Percentiles rank a stretch among this genome's conserved stretches.
Conservation (phyloP, 2,329 filamentous ascomycete genomes). For the Coleophoma crateriformis region DNA sequence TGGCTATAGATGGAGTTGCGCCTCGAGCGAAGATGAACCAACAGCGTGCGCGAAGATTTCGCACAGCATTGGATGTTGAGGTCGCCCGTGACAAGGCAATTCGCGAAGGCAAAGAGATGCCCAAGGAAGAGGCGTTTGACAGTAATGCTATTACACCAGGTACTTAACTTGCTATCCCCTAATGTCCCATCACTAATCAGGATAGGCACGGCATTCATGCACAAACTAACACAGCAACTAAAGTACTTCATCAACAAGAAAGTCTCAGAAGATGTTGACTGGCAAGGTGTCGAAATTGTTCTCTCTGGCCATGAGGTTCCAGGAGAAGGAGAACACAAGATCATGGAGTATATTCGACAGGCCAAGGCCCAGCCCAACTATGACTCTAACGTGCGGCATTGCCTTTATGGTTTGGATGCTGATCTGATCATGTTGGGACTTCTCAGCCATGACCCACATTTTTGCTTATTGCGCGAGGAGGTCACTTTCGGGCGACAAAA, state of each 20-base stretch:
- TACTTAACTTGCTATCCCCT: conserved; percentile 15
- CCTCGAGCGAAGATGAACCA: conserved; percentile 99
- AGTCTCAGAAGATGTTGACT: conserved; percentile 91
- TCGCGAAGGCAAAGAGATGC: conserved; percentile 82
- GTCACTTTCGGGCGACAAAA: conserved; percentile 91
- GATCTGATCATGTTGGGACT: conserved; percentile 98
- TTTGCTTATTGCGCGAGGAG: conserved; percentile 93
- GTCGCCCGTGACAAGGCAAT: conserved; percentile 89
- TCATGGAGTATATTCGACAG: conserved; percentile 99
- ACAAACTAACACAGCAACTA: conserved; percentile 85
- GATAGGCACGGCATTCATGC: conserved; percentile 82
- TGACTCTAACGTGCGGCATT: conserved; percentile 89
- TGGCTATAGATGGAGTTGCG: conserved; percentile 97
- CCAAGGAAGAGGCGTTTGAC: conserved; percentile 93
- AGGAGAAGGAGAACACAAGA: conserved; percentile 98
- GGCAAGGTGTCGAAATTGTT: conserved; percentile 95
- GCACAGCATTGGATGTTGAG: conserved; percentile 88
- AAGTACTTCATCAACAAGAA: conserved; percentile 99
- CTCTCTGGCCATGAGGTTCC: conserved; percentile 97
- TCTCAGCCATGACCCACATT: conserved; percentile 96
- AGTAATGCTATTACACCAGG: conserved; percentile 98
- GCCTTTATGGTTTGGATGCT: conserved; percentile 93
- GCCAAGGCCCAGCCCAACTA: conserved; percentile 94
- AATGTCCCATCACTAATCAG: conserved; percentile 27
- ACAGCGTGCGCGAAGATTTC: conserved; percentile 89